Evolutionary conservation across 768 basidiomycete genomes (phyloP).

Genomic region (Naganishia randhawae): DNA sequence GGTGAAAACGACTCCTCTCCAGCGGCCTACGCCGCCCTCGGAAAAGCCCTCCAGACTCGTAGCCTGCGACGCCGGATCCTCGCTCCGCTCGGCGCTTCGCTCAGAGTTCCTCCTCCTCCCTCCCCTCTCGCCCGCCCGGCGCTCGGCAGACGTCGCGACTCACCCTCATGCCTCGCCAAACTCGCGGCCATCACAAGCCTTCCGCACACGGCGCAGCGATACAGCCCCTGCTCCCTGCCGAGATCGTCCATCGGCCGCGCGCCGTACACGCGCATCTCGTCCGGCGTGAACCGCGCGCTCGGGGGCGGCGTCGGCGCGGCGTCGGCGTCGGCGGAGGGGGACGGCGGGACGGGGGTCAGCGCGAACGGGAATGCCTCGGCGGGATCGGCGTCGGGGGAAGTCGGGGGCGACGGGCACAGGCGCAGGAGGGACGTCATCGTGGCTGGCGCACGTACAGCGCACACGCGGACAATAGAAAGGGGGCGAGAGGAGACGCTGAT

Average conservation of each 20-base stretch:
- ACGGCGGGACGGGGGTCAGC: neutral
- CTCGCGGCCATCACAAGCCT: conserved; percentile 3
- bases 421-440: neutral
- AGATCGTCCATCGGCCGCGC: conserved; percentile 6
- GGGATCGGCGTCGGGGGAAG: conserved; percentile 3
- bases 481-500: neutral
- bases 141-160: neutral
- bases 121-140: neutral
- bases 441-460: neutral
- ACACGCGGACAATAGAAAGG: neutral
- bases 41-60: neutral
- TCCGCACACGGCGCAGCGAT: neutral
- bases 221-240: conserved; percentile 3
- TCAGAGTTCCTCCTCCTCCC: neutral
- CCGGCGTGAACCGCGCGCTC: neutral
- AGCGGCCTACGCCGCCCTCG: neutral
- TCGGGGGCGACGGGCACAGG: neutral
- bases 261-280: conserved; percentile 5
- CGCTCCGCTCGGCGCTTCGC: neutral
- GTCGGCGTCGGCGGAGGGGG: neutral
- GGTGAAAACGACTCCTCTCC: neutral
- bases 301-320: neutral
- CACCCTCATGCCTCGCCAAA: conserved; percentile 2
- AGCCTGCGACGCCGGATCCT: neutral
- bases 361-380: neutral